phyloP scores from a whole-genome alignment of 176 grass and related monocot genomes.

The Aegilops sharonensis region DNA sequence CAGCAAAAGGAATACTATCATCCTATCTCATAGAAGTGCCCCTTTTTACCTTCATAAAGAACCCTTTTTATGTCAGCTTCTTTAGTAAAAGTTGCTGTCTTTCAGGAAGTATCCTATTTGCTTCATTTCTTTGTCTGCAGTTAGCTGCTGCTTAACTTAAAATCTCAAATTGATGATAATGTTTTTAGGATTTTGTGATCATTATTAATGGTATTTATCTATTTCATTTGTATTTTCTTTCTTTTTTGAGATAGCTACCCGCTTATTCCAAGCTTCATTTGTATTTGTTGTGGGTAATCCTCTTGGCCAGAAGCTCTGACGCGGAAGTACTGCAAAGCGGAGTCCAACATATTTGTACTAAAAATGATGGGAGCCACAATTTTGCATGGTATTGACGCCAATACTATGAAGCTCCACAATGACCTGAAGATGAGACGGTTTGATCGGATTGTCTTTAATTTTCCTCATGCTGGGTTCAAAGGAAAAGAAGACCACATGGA shows the following conservation, averaged over 20 bases:
- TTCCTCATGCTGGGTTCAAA: constrained; percentile 62
- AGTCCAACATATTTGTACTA: constrained; percentile 42
- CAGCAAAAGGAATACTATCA: not conserved
- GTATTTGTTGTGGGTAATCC: not conserved
- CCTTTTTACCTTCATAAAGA: not conserved
- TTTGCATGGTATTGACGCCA: constrained; percentile 43
- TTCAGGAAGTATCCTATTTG: not conserved
- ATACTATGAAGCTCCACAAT: constrained; percentile 33
- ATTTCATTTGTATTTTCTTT: not conserved
- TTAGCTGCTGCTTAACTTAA: not conserved
- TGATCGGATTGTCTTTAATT: constrained; percentile 68
- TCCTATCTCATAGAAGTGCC: not conserved
- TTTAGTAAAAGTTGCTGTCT: not conserved
- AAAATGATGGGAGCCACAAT: constrained; percentile 36
- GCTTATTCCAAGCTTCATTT: too few relatives aligned
- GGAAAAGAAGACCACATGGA: constrained; percentile 29
- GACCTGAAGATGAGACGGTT: constrained; percentile 37
- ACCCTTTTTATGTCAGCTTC: not conserved
- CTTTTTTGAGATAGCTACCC: too few relatives aligned
- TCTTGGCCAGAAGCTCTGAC: constrained; percentile 17
- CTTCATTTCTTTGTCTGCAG: not conserved
- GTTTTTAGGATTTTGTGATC: not conserved
- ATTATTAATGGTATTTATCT: not conserved
- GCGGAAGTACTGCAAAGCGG: constrained; percentile 37
- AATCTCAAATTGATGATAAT: not conserved